phyloP scores from a whole-genome alignment of 2,329 filamentous ascomycete species.

The Penicillium hordei region DNA sequence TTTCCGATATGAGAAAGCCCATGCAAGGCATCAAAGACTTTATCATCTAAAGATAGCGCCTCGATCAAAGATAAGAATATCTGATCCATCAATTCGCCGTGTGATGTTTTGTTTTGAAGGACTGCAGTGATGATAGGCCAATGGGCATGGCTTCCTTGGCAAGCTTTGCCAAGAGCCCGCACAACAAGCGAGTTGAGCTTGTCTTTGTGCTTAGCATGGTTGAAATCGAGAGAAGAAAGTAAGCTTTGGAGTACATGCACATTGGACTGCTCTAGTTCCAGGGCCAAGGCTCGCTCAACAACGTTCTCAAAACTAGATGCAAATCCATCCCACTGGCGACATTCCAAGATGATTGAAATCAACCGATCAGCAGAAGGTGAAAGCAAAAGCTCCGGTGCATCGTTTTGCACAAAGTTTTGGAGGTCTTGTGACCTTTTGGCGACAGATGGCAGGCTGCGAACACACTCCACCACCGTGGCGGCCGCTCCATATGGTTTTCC shows the following conservation, averaged over 20 bases:
- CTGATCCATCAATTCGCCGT: slow-evolving; percentile 33
- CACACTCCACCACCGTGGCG: slow-evolving; percentile 55
- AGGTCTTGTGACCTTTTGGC: slow-evolving; percentile 46
- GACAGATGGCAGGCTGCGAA: slow-evolving; percentile 46
- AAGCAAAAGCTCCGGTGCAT: slow-evolving; percentile 59
- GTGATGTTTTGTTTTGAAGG: slow-evolving; percentile 39
- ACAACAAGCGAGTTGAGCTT: slow-evolving; percentile 39
- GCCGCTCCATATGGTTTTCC: slow-evolving; percentile 68
- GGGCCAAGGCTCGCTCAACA: slow-evolving; percentile 37
- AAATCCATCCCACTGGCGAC: slow-evolving; percentile 48
- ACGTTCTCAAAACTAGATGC: slow-evolving; percentile 41
- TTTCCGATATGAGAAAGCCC: slow-evolving; percentile 48
- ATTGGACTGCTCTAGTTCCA: slow-evolving; percentile 34
- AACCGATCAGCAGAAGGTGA: slow-evolving; percentile 70
- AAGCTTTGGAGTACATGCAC: slow-evolving; percentile 40
- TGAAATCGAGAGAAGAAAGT: slow-evolving; percentile 38
- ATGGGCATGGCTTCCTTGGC: slow-evolving; percentile 35
- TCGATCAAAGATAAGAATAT: slow-evolving; percentile 44
- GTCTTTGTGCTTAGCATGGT: slow-evolving; percentile 37
- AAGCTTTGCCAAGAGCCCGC: slow-evolving; percentile 37
- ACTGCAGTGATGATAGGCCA: slow-evolving; percentile 43
- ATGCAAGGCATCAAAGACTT: slow-evolving; percentile 39
- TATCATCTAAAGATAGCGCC: slow-evolving; percentile 41
- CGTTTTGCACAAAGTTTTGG: slow-evolving; percentile 54
- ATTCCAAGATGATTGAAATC: slow-evolving; percentile 62